Conservation (phyloP, 192 early-diverging fungal genomes). For the Backusella macrospora region DNA sequence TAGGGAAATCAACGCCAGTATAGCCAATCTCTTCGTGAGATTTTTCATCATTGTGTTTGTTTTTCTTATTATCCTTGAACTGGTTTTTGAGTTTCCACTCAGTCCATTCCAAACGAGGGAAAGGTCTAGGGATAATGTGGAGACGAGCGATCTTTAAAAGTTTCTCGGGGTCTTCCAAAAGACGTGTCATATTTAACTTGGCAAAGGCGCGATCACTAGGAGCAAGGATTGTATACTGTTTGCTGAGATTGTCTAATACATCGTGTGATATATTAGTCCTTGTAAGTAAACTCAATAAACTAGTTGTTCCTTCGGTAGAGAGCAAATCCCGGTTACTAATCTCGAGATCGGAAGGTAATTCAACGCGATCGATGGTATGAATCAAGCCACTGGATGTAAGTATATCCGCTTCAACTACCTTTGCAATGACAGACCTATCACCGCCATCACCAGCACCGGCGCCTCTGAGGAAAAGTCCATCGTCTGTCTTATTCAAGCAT, state of each 20-base stretch:
- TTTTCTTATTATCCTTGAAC: not conserved
- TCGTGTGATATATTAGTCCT: constrained; percentile 44
- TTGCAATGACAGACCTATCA: constrained; percentile 27
- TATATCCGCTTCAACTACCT: constrained; percentile 36
- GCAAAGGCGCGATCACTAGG: constrained; percentile 56
- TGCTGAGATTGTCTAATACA: constrained; percentile 36
- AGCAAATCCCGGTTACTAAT: constrained; percentile 51
- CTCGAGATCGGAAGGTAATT: constrained; percentile 45
- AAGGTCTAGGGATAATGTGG: constrained; percentile 60
- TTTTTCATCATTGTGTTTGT: not conserved
- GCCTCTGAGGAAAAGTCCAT: constrained; percentile 25
- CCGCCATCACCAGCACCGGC: constrained; percentile 27
- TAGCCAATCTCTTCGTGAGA: not conserved
- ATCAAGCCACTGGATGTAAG: constrained; percentile 51
- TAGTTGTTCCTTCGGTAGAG: constrained; percentile 37
- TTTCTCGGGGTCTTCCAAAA: constrained; percentile 41
- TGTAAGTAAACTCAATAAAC: constrained; percentile 45
- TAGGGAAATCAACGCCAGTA: constrained; percentile 30
- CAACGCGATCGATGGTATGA: constrained; percentile 50
- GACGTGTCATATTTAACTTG: constrained; percentile 41
- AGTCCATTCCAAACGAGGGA: constrained; percentile 16
- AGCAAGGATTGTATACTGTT: constrained; percentile 49
- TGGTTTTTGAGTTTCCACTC: not conserved
- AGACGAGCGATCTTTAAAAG: constrained; percentile 57
- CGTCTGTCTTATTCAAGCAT: constrained; percentile 43